phyloP scores from a whole-genome alignment of 2,329 filamentous ascomycete species.

The Triangularia setosa region DNA sequence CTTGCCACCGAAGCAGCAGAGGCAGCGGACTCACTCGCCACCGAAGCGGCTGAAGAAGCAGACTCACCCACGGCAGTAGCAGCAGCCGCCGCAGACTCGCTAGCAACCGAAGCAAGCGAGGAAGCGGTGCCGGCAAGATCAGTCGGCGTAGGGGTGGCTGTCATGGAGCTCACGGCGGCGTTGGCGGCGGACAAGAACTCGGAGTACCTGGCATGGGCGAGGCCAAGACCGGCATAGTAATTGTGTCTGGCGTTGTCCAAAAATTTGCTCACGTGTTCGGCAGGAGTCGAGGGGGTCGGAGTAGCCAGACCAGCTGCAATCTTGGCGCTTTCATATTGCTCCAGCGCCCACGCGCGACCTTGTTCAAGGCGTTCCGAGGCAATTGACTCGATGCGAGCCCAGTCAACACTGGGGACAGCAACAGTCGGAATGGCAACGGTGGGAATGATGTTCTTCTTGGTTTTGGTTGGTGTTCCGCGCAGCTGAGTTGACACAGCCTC shows the following conservation, averaged over 20 bases:
- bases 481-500: constrained; percentile 48
- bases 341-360: constrained; percentile 65
- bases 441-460: constrained; percentile 25
- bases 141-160: constrained; percentile 58
- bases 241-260: constrained; percentile 59
- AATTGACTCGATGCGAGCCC: constrained; percentile 55
- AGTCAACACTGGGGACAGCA: constrained; percentile 37
- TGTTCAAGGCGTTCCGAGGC: constrained; percentile 67
- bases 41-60: constrained; percentile 41
- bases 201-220: constrained; percentile 75
- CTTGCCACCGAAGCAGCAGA: constrained; percentile 35
- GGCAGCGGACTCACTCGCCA: constrained; percentile 48
- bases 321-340: constrained; percentile 67
- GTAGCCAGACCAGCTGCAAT: constrained; percentile 60
- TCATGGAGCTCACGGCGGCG: constrained; percentile 58
- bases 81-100: constrained; percentile 42
- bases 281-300: constrained; percentile 49
- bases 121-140: constrained; percentile 48
- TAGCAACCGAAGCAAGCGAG: constrained; percentile 43
- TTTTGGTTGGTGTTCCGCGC: constrained; percentile 45
- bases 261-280: constrained; percentile 51
- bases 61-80: constrained; percentile 47
- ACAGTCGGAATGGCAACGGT: constrained; percentile 26
- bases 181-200: constrained; percentile 71
- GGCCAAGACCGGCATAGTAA: constrained; percentile 74